These are phyloP conservation scores for Sanguinoderma infundibulare DNA, from an alignment of 1,284 basidiomycete genomes.

Conservation along the genomic window DNA sequence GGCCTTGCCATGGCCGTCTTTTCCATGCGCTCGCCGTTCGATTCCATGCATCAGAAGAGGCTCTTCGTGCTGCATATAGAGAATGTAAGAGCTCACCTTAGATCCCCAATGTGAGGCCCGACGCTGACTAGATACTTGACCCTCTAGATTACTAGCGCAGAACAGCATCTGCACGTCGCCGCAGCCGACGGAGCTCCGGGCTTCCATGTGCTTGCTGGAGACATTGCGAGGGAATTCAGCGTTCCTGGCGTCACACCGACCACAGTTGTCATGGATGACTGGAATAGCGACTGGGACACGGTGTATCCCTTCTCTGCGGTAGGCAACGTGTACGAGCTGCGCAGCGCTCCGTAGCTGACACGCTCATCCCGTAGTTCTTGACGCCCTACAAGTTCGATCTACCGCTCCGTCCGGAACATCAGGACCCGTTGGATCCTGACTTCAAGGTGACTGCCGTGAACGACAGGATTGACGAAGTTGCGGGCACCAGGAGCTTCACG, in stretches of 20 bases:
- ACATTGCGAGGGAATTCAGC: constrained; percentile 68
- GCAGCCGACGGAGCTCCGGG: constrained; percentile 85
- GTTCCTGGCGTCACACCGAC: constrained; percentile 45
- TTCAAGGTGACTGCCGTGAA: constrained; percentile 70
- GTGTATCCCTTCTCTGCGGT: constrained; percentile 87
- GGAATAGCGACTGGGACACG: constrained; percentile 84
- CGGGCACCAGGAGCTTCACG: constrained; percentile 75
- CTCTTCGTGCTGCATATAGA: constrained; percentile 87
- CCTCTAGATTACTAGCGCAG: constrained; percentile 68
- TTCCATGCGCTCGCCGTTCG: constrained; percentile 71
- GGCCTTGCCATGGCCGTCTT: constrained; percentile 65
- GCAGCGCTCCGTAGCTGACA: not conserved
- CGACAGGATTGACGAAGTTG: constrained; percentile 56
- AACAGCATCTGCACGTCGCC: constrained; percentile 83
- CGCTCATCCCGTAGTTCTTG: constrained; percentile 69
- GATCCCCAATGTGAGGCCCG: not conserved
- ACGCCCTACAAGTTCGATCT: constrained; percentile 79
- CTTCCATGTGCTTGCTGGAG: constrained; percentile 63
- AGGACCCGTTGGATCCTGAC: constrained; percentile 52
- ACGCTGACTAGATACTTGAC: not conserved
- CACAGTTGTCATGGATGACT: constrained; percentile 63
- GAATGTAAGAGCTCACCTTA: constrained; percentile 61
- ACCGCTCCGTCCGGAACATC: constrained; percentile 51
- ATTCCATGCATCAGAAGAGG: constrained; percentile 87
- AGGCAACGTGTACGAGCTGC: constrained; percentile 28